Conservation (phyloP, 2,329 filamentous ascomycete species). For the Leptosphaerulina australis region DNA sequence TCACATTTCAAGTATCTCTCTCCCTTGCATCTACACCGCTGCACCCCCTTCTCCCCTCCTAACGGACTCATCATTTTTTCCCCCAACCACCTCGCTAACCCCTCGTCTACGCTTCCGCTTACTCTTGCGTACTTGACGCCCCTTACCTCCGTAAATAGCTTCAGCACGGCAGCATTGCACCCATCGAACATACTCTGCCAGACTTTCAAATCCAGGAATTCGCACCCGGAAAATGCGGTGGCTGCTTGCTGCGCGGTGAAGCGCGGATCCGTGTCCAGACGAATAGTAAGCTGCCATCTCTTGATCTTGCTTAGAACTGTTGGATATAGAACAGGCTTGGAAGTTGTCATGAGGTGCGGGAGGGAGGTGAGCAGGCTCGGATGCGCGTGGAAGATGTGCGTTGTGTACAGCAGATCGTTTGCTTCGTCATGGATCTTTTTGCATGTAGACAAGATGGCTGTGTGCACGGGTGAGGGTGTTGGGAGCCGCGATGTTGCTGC, state of each 20-base stretch:
- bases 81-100: constrained; percentile 55
- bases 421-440: constrained; percentile 51
- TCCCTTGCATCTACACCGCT: constrained; percentile 36
- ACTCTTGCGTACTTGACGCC: constrained; percentile 54
- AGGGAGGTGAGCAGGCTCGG: constrained; percentile 52
- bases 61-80: constrained; percentile 50
- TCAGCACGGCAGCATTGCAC: constrained; percentile 52
- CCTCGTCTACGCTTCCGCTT: constrained; percentile 50
- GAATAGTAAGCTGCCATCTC: constrained; percentile 54
- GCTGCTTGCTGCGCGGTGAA: constrained; percentile 50
- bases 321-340: constrained; percentile 47
- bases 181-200: constrained; percentile 51
- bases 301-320: constrained; percentile 46
- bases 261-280: constrained; percentile 58
- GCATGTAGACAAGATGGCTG: constrained; percentile 52
- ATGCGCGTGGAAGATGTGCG: constrained; percentile 59
- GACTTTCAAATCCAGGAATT: constrained; percentile 57
- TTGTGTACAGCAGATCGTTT: constrained; percentile 55
- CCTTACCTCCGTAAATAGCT: constrained; percentile 54
- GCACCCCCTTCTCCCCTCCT: constrained; percentile 25
- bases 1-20: constrained; percentile 41
- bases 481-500: constrained; percentile 5
- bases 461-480: constrained; percentile 37
- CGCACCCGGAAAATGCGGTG: constrained; percentile 53
- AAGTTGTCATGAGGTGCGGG: constrained; percentile 50